These are phyloP conservation scores for Candida sanyaensis DNA, from an alignment of 1,139 yeast species.

Conservation along the genomic window DNA sequence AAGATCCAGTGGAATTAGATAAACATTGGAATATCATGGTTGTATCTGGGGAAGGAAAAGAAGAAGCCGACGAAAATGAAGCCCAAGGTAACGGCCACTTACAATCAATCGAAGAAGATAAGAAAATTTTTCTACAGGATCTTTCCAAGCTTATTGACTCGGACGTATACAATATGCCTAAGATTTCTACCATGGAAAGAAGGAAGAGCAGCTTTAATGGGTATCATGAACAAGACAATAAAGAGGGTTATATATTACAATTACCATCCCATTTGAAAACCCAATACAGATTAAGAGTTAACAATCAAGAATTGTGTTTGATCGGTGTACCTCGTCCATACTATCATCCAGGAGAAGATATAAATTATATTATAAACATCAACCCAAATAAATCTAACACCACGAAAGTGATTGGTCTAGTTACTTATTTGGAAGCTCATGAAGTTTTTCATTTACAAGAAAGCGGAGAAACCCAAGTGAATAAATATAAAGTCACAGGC, in stretches of 20 bases:
- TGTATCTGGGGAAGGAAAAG: not conserved
- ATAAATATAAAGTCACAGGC: constrained; percentile 42
- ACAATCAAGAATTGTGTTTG: constrained; percentile 34
- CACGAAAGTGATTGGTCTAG: constrained; percentile 35
- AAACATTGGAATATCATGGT: constrained; percentile 30
- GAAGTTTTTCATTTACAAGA: constrained; percentile 31
- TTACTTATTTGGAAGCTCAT: constrained; percentile 42
- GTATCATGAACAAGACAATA: constrained; percentile 16
- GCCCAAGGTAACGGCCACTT: too few relatives aligned
- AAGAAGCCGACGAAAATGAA: not conserved
- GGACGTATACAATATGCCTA: constrained; percentile 37
- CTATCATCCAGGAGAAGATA: constrained; percentile 52
- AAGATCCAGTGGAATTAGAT: constrained; percentile 24
- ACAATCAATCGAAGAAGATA: constrained; percentile 9
- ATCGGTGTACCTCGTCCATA: constrained; percentile 42
- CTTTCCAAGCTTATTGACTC: constrained; percentile 34
- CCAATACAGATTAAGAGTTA: constrained; percentile 41
- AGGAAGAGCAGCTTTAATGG: constrained; percentile 26
- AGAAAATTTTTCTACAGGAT: constrained; percentile 32
- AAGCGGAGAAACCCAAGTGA: constrained; percentile 18
- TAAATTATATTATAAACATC: constrained; percentile 36
- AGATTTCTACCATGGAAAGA: constrained; percentile 32
- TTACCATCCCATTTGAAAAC: constrained; percentile 35
- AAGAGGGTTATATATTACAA: constrained; percentile 19
- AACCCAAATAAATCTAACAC: constrained; percentile 18